Conservation (phyloP, 768 basidiomycete species). For the Tylopilus cervinicoccineus region DNA sequence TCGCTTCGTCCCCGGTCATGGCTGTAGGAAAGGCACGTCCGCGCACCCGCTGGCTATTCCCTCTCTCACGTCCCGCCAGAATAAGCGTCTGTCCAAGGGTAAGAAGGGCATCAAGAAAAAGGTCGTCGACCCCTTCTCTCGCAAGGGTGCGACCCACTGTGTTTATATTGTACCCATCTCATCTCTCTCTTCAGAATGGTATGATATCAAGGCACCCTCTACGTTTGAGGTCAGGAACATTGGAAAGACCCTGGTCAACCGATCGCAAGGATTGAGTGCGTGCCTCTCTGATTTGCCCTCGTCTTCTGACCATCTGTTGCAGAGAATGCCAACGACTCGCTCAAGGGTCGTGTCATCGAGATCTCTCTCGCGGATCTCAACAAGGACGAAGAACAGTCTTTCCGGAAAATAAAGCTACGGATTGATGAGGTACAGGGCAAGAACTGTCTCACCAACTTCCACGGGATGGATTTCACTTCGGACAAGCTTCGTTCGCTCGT, state of each 20-base stretch:
- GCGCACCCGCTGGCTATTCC: neutral
- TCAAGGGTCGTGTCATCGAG: conserved; percentile 96
- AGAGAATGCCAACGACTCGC: conserved; percentile 99
- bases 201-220: conserved; percentile 97
- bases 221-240: conserved; percentile 96
- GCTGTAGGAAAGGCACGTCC: conserved; percentile 81
- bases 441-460: conserved; percentile 99
- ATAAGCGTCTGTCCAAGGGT: conserved; percentile 97
- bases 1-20: conserved; percentile 52
- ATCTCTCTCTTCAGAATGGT: conserved; percentile 73
- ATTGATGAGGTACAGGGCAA: conserved; percentile 96
- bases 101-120: conserved; percentile 99
- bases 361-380: conserved; percentile 95
- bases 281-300: conserved; percentile 20
- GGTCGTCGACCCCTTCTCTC: conserved; percentile 99
- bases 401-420: conserved; percentile 99
- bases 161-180: neutral
- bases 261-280: conserved; percentile 96
- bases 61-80: conserved; percentile 44
- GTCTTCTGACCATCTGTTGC: conserved; percentile 7
- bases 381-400: conserved; percentile 99
- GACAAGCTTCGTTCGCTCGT: conserved; percentile 99
- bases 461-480: conserved; percentile 99
- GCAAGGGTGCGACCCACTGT: conserved; percentile 69
- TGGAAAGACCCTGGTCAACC: conserved; percentile 98